Base-by-base conservation (phyloP, 2,329 filamentous ascomycete genomes). In the Thelonectria rubi region DNA sequence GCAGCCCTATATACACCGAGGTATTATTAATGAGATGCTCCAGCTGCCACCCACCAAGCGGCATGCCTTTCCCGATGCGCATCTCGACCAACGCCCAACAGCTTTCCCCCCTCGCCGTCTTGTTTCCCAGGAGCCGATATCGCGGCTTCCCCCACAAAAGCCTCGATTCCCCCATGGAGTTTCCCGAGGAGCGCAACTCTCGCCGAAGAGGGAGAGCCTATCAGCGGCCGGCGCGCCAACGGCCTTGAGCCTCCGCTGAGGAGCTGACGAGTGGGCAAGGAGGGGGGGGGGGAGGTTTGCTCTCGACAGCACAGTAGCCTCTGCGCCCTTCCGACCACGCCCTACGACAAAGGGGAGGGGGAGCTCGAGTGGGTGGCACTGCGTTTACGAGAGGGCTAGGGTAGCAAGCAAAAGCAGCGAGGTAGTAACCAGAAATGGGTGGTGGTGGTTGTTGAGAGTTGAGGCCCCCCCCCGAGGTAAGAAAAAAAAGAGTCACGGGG, bases 1-100 rank as follows among this genome's bases (percentile, higher is more conserved):
- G 39, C 52, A 4, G 7, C 49, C 52, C 63, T 69, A 68, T 66
- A 69, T 69, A 69, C 57, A 49, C 14, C 14, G 45, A 4, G 52
- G 10, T 21, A 51, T 43, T 49, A 40, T 58, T 18, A 58, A 26
- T 51, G n/a, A 42, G 14, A 40, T 59, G 17, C 5, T 24, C 43
- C 39, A 49, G 32, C 37, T 11, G n/a, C 24, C 24, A 24, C 24
- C 24, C 24, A 24, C 24, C 24, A 4, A 24, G 7, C 40, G 39
- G 32, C 46, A 45, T 55, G 30, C 46, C 15, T 51, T 42, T 60
- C 20, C 39, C 30, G 40, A n/a, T n/a, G n/a, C n/a, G n/a, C n/a
- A 37, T 18, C 40, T 15, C 20, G n/a, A 30, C 32, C 51, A n/a
- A 18, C 34, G 4, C 24, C 24, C 24, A 24, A 7, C 4, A 24